Evolutionary conservation across 192 early-diverging fungal species (phyloP), one percentile per base, ranked within the genome.

Genomic region (Coemansia sp.): DNA sequence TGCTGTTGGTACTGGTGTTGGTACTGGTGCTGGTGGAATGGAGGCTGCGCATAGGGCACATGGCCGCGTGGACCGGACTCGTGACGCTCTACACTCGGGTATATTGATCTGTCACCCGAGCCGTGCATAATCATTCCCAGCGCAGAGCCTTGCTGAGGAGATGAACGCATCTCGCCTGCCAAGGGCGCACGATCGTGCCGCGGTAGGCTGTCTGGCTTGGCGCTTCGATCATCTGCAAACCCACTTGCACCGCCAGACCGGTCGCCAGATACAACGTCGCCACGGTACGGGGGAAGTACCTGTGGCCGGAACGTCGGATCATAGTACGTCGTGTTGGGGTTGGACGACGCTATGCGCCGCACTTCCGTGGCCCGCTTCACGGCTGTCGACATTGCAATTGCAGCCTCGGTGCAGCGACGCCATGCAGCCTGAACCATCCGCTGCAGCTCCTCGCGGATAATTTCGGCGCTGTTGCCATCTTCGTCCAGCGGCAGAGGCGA

Each of bases 221-320:
- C 17, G 38, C 48, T 20, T 33, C n/a, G 33, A 14, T 23, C 22
- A 3, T 52, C 50, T 23, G 26, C 45, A 27, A 50, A 53, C 19
- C 24, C 19, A 2, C 26, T 32, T 2, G 55, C 15, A n/a, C 29
- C 28, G 42, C 18, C 26, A 13, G n/a, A n/a, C n/a, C 33, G 19
- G 24, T 64, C 61, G 20, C 34, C 52, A 14, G 61, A 52, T 9
- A 43, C 53, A 7, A 56, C 43, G 25, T 72, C 68, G 26, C 56
- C 68, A 18, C 68, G 62, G 45, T 66, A 66, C 0, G 70, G 70
- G 24, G 63, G 70, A 28, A 66, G 58, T 9, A 62, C 62, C 46
- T 72, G 69, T 24, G 62, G 69, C 4, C 69, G 57, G 43, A 72
- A 72, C 8, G 69, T 72, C 37, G 69, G 69, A n/a, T 72, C 69